phyloP scores from a whole-genome alignment of 345 rosid species.

The Jatropha curcas region DNA sequence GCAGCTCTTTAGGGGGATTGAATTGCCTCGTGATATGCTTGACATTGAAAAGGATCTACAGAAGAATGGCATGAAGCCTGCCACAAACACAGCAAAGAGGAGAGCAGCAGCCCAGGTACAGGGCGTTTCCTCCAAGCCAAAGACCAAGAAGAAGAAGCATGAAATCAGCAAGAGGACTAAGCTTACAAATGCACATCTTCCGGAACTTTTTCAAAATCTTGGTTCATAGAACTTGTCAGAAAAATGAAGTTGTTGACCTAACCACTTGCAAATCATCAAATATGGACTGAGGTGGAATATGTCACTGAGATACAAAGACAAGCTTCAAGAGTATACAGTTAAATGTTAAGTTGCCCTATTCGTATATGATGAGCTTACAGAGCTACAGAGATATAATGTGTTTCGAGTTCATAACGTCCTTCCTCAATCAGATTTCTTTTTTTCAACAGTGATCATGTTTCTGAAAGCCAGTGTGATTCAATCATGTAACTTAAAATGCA shows the following conservation, averaged over 20 bases:
- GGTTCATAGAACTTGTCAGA: slow-evolving; percentile 9
- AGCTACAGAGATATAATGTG: neutral
- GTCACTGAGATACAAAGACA: too few species aligned
- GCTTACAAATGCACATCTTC: slow-evolving; percentile 81
- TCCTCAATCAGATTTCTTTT: too few species aligned
- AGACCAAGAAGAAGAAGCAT: slow-evolving; percentile 68
- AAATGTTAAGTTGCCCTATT: too few species aligned
- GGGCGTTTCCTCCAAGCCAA: slow-evolving; percentile 53
- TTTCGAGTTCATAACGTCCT: neutral
- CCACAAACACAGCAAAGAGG: slow-evolving; percentile 70
- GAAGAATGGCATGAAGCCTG: slow-evolving; percentile 75
- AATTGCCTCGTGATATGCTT: slow-evolving; percentile 69
- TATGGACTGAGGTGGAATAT: neutral
- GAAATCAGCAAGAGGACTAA: slow-evolving; percentile 80
- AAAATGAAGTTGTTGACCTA: neutral
- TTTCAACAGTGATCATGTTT: neutral
- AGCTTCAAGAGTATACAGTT: too few species aligned
- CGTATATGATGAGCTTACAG: neutral
- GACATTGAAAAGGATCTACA: slow-evolving; percentile 76
- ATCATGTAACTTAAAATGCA: neutral
- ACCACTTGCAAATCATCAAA: neutral
- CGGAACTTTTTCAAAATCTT: slow-evolving; percentile 53
- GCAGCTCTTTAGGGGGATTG: slow-evolving; percentile 53
- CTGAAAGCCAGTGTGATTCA: too few species aligned
- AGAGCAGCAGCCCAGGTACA: slow-evolving; percentile 68